Base-by-base conservation (phyloP, 306 rosid species). In the Castanopsis chinensis region DNA sequence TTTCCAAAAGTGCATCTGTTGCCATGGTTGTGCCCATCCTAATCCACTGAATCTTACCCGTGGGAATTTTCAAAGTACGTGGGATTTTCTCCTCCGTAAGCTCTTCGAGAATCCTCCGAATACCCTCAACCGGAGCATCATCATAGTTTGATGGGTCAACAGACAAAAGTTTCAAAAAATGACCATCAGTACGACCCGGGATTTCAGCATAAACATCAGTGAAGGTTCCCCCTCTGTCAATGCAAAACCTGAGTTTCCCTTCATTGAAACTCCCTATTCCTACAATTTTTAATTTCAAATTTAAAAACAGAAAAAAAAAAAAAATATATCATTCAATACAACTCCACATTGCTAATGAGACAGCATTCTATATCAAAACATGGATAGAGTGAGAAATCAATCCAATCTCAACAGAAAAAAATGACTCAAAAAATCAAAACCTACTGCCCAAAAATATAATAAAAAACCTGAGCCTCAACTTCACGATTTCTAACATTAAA, bases 1-100 rank as follows among this genome's bases (percentile, higher is more conserved):
- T 87, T 86, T 94, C 97, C 27, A 94, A 73, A 76, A 92, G 99
- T 45, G 99, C 97, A 85, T 94, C 92, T 18, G 97, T 94, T 2
- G 97, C 97, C 70, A 92, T 97, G 57, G 98, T 94, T 67, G 98
- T 94, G 53, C 99, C 99, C 97, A 94, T 94, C 83, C 99, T 84
- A 79, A 94, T 94, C 99, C 99, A 94, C 86, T 92, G 97, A 33
- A 94, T 92, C 84, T 86, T 92, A 80, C 89, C 91, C 0, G 97
- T 92, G 6, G 97, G 97, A 69, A 94, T 90, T 70, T 91, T 92
- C 0, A 82, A 82, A 79, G 74, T 75, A 57, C 97, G 86, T 0
- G 94, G 81, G 60, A 94, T 82, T 77, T 86, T 89, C 76, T 88
- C 75, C 21, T 93, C 90, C 0, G 78, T 82, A 74, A 75, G 90